Conservation (phyloP, 108 stramenopile genomes). For the Nitzschia sp. region DNA sequence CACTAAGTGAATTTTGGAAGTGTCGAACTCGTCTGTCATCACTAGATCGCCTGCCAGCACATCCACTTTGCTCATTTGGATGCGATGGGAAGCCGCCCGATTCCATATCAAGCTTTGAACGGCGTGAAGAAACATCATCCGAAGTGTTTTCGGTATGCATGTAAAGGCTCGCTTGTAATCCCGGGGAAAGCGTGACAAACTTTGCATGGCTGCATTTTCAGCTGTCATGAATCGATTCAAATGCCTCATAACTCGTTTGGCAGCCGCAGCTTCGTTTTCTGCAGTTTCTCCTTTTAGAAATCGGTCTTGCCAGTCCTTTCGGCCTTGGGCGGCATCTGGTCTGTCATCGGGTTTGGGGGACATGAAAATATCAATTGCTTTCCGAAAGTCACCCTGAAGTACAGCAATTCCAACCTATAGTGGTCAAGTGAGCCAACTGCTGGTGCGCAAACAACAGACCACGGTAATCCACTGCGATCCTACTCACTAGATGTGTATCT, state of each 20-base stretch:
- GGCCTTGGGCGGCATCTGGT: slow-evolving; percentile 49
- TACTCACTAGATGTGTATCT: slow-evolving; percentile 66
- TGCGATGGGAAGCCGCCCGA: slow-evolving; percentile 47
- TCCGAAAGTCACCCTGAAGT: slow-evolving; percentile 76
- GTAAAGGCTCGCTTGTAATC: slow-evolving; percentile 84
- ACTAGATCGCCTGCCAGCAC: slow-evolving; percentile 75
- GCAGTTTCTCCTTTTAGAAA: slow-evolving; percentile 56
- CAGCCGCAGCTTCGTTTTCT: slow-evolving; percentile 62
- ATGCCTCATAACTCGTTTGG: slow-evolving; percentile 37
- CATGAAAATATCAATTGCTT: slow-evolving; percentile 85
- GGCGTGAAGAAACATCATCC: slow-evolving; percentile 90
- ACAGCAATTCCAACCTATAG: slow-evolving; percentile 69
- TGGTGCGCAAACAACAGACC: too few species aligned
- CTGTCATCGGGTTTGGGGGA: slow-evolving; percentile 66
- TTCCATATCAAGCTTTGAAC: slow-evolving; percentile 74
- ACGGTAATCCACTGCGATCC: too few species aligned
- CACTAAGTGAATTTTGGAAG: slow-evolving; percentile 53
- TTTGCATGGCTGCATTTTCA: slow-evolving; percentile 68
- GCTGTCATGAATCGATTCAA: slow-evolving; percentile 73
- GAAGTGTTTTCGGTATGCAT: slow-evolving; percentile 79
- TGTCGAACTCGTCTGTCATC: slow-evolving; percentile 47
- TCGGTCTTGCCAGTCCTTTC: slow-evolving; percentile 68
- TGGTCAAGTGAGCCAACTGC: too few species aligned
- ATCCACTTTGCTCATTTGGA: slow-evolving; percentile 44
- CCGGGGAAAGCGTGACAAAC: slow-evolving; percentile 61